phyloP scores from a whole-genome alignment of 2,329 filamentous ascomycete genomes.

The Monosporascus sp. region DNA sequence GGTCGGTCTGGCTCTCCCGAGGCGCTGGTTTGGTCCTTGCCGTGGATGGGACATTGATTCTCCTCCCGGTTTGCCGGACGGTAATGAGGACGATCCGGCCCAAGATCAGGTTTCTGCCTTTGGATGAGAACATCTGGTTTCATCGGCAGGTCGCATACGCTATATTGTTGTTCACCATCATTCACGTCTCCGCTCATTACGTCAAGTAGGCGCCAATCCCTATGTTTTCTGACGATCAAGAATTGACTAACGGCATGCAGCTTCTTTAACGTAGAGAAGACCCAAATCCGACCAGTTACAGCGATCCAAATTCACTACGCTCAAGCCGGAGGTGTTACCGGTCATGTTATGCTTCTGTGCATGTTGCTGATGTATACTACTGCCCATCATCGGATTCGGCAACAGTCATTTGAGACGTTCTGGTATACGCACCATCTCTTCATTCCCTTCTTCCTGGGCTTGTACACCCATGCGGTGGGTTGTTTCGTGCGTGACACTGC shows the following conservation, averaged over 20 bases:
- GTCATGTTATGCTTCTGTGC: constrained; percentile 97
- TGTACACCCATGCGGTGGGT: constrained; percentile 93
- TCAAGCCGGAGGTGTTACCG: constrained; percentile 85
- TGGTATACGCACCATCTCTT: constrained; percentile 99
- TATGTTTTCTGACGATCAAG: neutral
- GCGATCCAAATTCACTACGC: constrained; percentile 90
- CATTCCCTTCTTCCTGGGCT: constrained; percentile 84
- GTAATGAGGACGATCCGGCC: constrained; percentile 79
- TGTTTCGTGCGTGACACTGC: constrained; percentile 90
- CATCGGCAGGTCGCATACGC: constrained; percentile 92
- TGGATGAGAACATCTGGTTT: constrained; percentile 98
- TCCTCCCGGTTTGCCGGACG: constrained; percentile 92
- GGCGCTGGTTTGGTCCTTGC: constrained; percentile 83
- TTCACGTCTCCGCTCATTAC: constrained; percentile 80
- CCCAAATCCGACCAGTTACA: constrained; percentile 72
- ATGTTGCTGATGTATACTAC: constrained; percentile 99
- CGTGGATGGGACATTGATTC: constrained; percentile 79
- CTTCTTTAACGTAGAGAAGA: constrained; percentile 91
- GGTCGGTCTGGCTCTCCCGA: constrained; percentile 93
- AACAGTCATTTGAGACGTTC: constrained; percentile 97
- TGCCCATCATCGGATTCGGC: constrained; percentile 85
- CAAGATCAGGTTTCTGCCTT: constrained; percentile 78
- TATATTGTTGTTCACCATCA: constrained; percentile 72
- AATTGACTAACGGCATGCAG: constrained; percentile 37
- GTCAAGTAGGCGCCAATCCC: constrained; percentile 66